Percentiles rank a stretch among this genome's conserved stretches.
phyloP scores from a whole-genome alignment of 1,139 yeast genomes.

The Pichiaceae sp. region DNA sequence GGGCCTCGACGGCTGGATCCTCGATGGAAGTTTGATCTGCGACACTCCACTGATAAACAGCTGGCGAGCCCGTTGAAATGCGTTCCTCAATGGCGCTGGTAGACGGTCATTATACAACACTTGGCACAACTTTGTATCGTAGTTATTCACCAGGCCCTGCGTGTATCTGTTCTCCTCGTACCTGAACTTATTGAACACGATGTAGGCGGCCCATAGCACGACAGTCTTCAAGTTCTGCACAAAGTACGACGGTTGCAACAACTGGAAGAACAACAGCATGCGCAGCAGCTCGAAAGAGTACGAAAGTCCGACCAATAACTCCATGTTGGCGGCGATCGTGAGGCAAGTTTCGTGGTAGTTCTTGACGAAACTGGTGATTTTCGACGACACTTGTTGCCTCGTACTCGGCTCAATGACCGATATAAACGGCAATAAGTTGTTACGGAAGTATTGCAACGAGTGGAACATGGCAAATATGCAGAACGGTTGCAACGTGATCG shows the following conservation, averaged over 20 bases:
- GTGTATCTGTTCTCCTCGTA: conserved; percentile 36
- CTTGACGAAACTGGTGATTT: conserved; percentile 30
- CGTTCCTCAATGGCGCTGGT: conserved; percentile 12
- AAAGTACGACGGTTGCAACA: conserved; percentile 18
- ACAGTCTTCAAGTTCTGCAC: conserved; percentile 17
- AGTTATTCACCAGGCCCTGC: conserved; percentile 30
- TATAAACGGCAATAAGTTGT: conserved; percentile 24
- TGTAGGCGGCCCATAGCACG: conserved; percentile 24
- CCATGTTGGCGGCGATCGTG: conserved; percentile 39
- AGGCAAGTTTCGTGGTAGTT: conserved; percentile 38
- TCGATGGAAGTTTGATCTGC: conserved; percentile 9
- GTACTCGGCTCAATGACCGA: conserved; percentile 16
- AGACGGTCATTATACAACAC: conserved; percentile 25
- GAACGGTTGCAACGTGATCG: conserved; percentile 36
- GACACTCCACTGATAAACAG: conserved; percentile 9
- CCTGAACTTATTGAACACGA: conserved; percentile 38
- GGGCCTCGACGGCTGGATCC: neutral
- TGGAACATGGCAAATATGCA: conserved; percentile 53
- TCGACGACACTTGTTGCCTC: conserved; percentile 9
- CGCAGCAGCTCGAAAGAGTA: conserved; percentile 18
- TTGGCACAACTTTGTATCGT: conserved; percentile 29
- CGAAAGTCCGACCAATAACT: conserved; percentile 26
- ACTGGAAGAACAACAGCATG: conserved; percentile 19
- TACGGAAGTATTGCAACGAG: conserved; percentile 39
- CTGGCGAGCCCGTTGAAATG: conserved; percentile 8